Evolutionary conservation across 345 rosid species (phyloP), one percentile per base, ranked within the genome.

Genomic region (Eucalyptus sp.): DNA sequence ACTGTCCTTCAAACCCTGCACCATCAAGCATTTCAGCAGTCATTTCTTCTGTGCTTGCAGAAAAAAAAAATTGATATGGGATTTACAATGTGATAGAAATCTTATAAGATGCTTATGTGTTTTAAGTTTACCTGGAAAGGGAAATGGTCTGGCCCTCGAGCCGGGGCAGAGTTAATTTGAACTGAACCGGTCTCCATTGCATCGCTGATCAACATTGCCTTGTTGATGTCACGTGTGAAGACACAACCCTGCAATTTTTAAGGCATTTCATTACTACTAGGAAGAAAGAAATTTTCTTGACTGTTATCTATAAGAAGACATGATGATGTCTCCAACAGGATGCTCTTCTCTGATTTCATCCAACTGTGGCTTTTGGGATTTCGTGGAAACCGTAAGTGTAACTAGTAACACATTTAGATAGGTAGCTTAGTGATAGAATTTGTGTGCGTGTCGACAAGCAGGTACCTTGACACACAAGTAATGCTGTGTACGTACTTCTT

Each of bases 181-280:
- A 98, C 99, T 0, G 99, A 97, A n/a, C 99, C 99, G 0, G 99
- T 95, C 92, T 98, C 99, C 99, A 98, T 98, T 79, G 99, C 99
- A 50, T 98, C 99, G 86, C 99, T 95, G 86, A 97, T 95, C 93
- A 98, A 66, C 85, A 98, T 91, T 24, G 99, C 99, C 90, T 97
- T 98, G 90, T 95, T 97, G 87, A 98, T 94, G 92, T 98, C 99
- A 87, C 93, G 96, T 3, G 99, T 98, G 92, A 98, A 98, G 13
- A 97, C 94, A 90, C 99, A 98, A 22, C 99, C 99, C 99, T 96
- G 92, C 89, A 89, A 86, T 87, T 71, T 48, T 80, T 50, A 86
- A 86, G 46, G 83, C 83, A 76, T 76, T 5, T 24, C 20, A 41
- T 41, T 41, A 76, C 83, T 33, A 71, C 27, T 37, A 0, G 48